A percentile compares a stretch with the other conserved stretches of the same genome.
These are phyloP conservation scores for Oidiodendron maius DNA, from an alignment of 495 filamentous ascomycete genomes.

Conservation along the genomic window DNA sequence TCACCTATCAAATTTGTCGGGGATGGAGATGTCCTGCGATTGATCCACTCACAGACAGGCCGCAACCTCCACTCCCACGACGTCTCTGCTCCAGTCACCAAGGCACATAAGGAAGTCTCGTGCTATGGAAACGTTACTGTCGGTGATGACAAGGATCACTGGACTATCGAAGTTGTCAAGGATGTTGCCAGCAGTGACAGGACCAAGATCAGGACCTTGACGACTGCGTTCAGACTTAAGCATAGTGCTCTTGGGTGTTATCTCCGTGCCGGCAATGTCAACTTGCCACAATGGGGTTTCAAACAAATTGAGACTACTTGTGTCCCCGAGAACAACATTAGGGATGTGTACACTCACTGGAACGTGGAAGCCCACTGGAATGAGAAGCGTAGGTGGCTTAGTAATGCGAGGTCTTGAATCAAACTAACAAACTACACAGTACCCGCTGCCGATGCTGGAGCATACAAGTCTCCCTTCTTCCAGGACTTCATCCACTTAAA, in stretches of 20 bases:
- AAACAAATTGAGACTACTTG: conserved; percentile 99
- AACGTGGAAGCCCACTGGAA: conserved; percentile 95
- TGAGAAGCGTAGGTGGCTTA: conserved; percentile 72
- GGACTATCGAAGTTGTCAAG: conserved; percentile 85
- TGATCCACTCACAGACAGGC: conserved; percentile 93
- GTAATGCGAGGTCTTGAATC: background rate
- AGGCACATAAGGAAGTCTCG: conserved; percentile 87
- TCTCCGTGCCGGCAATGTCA: conserved; percentile 89
- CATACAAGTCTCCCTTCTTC: conserved; percentile 93
- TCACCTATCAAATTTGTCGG: conserved; percentile 65
- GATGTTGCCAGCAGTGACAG: conserved; percentile 83
- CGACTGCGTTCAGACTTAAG: conserved; percentile 85
- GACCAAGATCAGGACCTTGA: conserved; percentile 84
- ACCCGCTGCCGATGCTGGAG: conserved; percentile 81
- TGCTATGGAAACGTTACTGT: conserved; percentile 95
- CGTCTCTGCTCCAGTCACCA: conserved; percentile 81
- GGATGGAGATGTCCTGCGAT: conserved; percentile 71
- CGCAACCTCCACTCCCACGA: conserved; percentile 94
- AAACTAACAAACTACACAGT: conserved; percentile 47
- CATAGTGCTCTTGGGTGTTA: conserved; percentile 86
- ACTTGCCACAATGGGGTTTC: conserved; percentile 98
- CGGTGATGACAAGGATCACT: conserved; percentile 97
- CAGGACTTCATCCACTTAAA: conserved; percentile 97
- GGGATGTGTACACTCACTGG: conserved; percentile 96
- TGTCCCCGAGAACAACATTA: conserved; percentile 85